Conservation (phyloP, 306 rosid genomes). For the Acacia melanoxylon region DNA sequence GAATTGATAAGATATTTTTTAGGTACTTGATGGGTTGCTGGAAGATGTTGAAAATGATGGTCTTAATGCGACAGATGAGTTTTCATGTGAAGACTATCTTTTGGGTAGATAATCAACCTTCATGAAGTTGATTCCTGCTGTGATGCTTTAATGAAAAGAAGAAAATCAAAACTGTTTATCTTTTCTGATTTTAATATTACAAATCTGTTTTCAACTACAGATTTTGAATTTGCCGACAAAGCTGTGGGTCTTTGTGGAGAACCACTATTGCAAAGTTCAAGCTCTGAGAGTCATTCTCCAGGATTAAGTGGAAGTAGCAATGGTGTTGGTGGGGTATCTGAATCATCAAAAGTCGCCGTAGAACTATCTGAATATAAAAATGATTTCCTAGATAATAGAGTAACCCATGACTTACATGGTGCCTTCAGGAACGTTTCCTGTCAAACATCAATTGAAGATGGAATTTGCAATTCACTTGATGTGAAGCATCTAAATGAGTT, state of each 20-base stretch:
- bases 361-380: conserved; percentile 61
- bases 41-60: conserved; percentile 75
- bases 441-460: conserved; percentile 51
- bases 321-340: conserved; percentile 58
- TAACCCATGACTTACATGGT: conserved; percentile 42
- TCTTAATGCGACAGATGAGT: conserved; percentile 61
- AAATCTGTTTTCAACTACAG: conserved; percentile 43
- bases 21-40: conserved; percentile 92
- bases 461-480: conserved; percentile 48
- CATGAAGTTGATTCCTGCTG: conserved; percentile 13
- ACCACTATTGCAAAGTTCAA: conserved; percentile 54
- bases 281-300: conserved; percentile 74
- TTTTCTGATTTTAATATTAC: conserved; percentile 17
- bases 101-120: conserved; percentile 49
- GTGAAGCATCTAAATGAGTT: conserved; percentile 38
- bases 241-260: conserved; percentile 48
- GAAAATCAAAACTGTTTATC: neutral
- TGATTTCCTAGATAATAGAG: conserved; percentile 45
- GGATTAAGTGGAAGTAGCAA: conserved; percentile 80
- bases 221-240: conserved; percentile 61
- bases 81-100: conserved; percentile 76
- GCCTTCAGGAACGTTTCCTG: conserved; percentile 50
- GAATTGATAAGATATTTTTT: conserved; percentile 28
- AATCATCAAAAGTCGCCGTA: conserved; percentile 56
- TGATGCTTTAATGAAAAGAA: conserved; percentile 12